Evolutionary conservation across 2,329 filamentous ascomycete species (phyloP).

Genomic region (Dactylellina parvicollis): DNA sequence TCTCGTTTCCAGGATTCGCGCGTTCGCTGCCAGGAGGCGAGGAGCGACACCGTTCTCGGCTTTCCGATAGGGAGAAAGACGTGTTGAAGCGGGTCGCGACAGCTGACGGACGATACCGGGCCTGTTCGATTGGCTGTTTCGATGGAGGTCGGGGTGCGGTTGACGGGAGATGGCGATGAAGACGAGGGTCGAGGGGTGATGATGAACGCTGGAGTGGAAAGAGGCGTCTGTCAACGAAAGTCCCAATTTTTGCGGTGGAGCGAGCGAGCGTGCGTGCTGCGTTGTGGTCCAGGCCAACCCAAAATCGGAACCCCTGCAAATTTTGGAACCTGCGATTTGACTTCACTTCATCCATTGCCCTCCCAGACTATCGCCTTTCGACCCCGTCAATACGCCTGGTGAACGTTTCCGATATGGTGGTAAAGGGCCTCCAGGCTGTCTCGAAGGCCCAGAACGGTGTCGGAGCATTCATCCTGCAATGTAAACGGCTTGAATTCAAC

Average conservation of each 20-base stretch:
- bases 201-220: conserved; percentile 6
- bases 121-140: background rate
- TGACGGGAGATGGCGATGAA: background rate
- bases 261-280: conserved; percentile 1
- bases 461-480: conserved; percentile 95
- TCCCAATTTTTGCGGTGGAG: conserved; percentile 4
- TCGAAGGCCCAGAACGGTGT: conserved; percentile 80
- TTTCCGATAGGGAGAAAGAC: background rate
- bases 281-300: conserved; percentile 13
- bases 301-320: conserved; percentile 33
- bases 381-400: conserved; percentile 1
- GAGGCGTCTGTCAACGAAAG: background rate
- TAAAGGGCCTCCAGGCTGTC: conserved; percentile 56
- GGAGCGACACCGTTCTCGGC: background rate
- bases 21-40: conserved; percentile 18
- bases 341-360: conserved; percentile 5
- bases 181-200: conserved; percentile 14
- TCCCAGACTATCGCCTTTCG: background rate
- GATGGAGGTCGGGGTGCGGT: background rate
- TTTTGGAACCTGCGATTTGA: conserved; percentile 29
- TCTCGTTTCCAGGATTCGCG: conserved; percentile 17
- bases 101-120: background rate
- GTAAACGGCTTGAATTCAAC: conserved; percentile 93
- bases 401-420: conserved; percentile 35
- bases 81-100: conserved; percentile 4